Conservation (phyloP, 2,329 filamentous ascomycete genomes). For the Apiospora rasikravindrae region DNA sequence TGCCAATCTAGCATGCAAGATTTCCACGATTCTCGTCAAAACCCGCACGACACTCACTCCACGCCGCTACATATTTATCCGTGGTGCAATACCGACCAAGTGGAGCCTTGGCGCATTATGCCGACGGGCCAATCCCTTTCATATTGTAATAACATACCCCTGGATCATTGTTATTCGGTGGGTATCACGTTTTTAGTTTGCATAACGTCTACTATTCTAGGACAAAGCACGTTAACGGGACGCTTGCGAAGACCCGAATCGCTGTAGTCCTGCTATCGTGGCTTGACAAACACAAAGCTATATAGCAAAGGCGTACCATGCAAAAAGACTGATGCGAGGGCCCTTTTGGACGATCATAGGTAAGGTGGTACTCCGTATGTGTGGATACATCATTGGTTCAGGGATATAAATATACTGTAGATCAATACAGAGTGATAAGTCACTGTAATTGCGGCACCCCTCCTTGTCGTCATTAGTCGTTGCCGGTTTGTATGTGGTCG, state of each 20-base stretch:
- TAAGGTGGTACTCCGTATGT: too few species aligned
- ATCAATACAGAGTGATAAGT: background rate
- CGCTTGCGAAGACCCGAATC: background rate
- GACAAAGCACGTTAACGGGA: background rate
- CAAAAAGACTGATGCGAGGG: background rate
- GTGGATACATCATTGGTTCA: background rate
- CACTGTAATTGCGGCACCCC: background rate
- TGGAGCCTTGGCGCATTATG: conserved; percentile 7
- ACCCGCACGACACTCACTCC: background rate
- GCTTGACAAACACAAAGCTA: background rate
- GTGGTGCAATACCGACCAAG: conserved; percentile 4
- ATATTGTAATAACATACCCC: background rate
- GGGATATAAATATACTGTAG: background rate
- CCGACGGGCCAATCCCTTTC: background rate
- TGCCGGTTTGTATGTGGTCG: too few species aligned
- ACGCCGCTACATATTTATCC: background rate
- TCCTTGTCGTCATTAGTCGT: background rate
- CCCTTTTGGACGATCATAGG: background rate
- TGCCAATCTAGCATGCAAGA: background rate
- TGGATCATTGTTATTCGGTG: background rate
- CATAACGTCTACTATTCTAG: background rate
- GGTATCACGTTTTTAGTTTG: background rate
- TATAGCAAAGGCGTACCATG: background rate
- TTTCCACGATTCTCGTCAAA: background rate
- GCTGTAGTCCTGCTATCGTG: background rate